Conservation (phyloP, 2,329 filamentous ascomycete species). For the Xylariaceae sp. region DNA sequence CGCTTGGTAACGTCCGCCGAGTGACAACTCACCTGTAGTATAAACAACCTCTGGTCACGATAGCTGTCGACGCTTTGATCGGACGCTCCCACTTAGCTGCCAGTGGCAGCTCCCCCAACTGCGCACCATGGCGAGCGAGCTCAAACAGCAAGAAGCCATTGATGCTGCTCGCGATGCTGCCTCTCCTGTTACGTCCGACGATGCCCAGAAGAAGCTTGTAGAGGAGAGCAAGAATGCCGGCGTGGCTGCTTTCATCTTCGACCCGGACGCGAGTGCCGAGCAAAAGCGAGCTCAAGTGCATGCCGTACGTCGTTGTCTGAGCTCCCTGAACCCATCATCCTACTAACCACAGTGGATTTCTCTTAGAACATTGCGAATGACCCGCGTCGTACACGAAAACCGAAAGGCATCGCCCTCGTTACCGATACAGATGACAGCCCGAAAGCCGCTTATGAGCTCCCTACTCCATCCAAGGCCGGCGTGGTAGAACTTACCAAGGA, state of each 20-base stretch:
- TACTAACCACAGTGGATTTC: constrained; percentile 4
- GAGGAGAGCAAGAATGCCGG: constrained; percentile 76
- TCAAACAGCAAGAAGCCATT: constrained; percentile 75
- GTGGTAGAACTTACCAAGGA: constrained; percentile 55
- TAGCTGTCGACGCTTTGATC: constrained; percentile 3
- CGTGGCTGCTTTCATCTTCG: constrained; percentile 75
- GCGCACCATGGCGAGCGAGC: constrained; percentile 50
- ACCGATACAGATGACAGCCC: constrained; percentile 76
- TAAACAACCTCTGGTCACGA: not conserved
- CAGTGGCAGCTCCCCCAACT: constrained; percentile 26
- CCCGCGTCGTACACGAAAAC: constrained; percentile 56
- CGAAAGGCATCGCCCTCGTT: constrained; percentile 63
- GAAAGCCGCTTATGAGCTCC: constrained; percentile 69
- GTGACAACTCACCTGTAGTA: not conserved
- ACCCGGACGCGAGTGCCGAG: constrained; percentile 77
- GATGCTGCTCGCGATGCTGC: constrained; percentile 72
- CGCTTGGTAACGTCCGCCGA: not conserved
- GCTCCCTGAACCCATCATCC: not conserved
- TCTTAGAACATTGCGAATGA: constrained; percentile 58
- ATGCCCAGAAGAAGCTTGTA: constrained; percentile 69
- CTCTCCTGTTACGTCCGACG: constrained; percentile 61
- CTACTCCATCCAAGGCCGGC: constrained; percentile 66
- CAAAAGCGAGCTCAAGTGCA: constrained; percentile 78
- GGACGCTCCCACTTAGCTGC: constrained; percentile 25
- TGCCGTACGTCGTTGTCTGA: constrained; percentile 58